Evolutionary conservation across 139 green algal genomes (phyloP).

Genomic region (Chara braunii): DNA sequence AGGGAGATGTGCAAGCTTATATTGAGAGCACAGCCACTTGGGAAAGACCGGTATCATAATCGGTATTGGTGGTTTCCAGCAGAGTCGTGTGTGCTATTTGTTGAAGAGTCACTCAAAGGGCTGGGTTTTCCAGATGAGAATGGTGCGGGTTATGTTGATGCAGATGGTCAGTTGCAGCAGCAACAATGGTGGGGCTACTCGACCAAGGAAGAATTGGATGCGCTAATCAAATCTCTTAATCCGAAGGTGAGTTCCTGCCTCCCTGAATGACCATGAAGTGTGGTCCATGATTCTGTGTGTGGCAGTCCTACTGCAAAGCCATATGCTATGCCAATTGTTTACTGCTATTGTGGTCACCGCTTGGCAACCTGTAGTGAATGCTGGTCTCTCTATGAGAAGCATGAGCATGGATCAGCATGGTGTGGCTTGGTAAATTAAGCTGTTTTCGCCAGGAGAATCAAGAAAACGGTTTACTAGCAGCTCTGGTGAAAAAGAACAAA

Average conservation of each 20-base stretch:
- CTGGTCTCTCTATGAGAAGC: no score
- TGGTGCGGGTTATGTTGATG: neutral
- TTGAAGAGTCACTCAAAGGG: slow-evolving; percentile 1
- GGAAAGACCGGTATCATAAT: slow-evolving; percentile 22
- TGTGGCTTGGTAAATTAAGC: no score
- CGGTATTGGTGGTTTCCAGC: slow-evolving; percentile 29
- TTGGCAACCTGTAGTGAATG: no score
- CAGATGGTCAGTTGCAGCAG: neutral
- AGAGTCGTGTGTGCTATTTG: slow-evolving; percentile 17
- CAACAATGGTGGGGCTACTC: slow-evolving; percentile 8
- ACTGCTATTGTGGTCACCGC: no score
- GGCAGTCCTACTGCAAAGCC: no score
- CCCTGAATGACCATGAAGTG: no score
- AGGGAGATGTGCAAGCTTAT: slow-evolving; percentile 20
- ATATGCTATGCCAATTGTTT: no score
- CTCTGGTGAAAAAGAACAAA: no score
- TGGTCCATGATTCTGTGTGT: no score
- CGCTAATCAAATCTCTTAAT: slow-evolving; percentile 15
- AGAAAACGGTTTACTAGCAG: no score
- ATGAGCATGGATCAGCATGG: no score
- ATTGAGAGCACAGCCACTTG: slow-evolving; percentile 5
- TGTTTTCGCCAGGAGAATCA: no score
- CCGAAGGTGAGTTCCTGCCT: slow-evolving; percentile 12
- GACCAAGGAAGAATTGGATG: slow-evolving; percentile 23
- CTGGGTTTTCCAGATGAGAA: neutral